phyloP scores from a whole-genome alignment of 1,139 yeast species.

The Tardiomyces digboiensis region DNA sequence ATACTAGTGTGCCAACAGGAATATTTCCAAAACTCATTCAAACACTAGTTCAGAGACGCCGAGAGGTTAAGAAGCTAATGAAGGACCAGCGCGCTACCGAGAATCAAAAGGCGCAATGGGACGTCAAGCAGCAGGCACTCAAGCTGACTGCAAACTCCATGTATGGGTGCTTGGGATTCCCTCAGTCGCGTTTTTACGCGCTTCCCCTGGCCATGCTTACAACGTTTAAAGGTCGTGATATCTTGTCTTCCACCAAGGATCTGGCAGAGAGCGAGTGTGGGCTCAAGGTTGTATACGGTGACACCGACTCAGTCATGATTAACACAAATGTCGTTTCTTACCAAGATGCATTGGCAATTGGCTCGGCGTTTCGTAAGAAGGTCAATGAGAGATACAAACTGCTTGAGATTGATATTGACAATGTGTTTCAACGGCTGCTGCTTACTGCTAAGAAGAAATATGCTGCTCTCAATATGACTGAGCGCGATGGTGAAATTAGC shows the following conservation, averaged over 20 bases:
- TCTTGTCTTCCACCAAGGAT: constrained; percentile 86
- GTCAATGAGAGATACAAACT: constrained; percentile 85
- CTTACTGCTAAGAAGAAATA: constrained; percentile 97
- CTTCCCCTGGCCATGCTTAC: constrained; percentile 94
- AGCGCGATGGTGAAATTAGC: constrained; percentile 40
- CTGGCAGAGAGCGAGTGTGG: constrained; percentile 75
- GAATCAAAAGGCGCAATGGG: constrained; percentile 57
- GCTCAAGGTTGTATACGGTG: constrained; percentile 91
- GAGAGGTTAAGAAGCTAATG: constrained; percentile 82
- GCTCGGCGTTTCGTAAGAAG: constrained; percentile 70
- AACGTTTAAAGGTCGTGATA: constrained; percentile 93
- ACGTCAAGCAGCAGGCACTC: constrained; percentile 92
- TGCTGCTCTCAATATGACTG: constrained; percentile 70
- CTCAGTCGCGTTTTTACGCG: constrained; percentile 89
- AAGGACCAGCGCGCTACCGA: constrained; percentile 63
- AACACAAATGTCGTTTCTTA: constrained; percentile 72
- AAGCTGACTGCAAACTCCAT: constrained; percentile 97
- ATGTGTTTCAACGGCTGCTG: constrained; percentile 76
- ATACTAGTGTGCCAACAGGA: constrained; percentile 51
- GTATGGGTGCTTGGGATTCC: constrained; percentile 98
- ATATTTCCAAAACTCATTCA: constrained; percentile 80
- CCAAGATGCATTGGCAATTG: constrained; percentile 71
- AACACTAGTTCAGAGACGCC: constrained; percentile 81
- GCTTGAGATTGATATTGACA: constrained; percentile 92
- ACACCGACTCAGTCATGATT: constrained; percentile 98